Base-by-base conservation (phyloP, 495 filamentous ascomycete species). In the Pseudevernia furfuracea region DNA sequence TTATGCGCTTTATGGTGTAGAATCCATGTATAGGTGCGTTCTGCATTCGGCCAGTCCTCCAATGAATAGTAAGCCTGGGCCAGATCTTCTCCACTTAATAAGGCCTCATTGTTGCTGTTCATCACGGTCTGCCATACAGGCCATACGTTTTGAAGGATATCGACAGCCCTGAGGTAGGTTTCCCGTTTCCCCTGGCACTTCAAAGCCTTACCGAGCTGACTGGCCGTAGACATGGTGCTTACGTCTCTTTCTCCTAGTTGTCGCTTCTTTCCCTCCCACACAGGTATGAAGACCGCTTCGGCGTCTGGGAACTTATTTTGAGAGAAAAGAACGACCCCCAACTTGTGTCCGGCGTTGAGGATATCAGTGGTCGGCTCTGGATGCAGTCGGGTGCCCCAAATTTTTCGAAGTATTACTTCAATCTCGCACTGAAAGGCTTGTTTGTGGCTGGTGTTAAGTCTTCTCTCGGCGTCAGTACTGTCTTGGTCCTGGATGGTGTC, bases 211-310 rank as follows among this genome's bases (percentile, higher is more conserved):
- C 44, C 61, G 15, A 63, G 30, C 38, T 58, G 19, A 14, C 38
- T 58, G 38, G 52, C 61, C n/a, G 61, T 36, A 9, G 37, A 43
- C 53, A 63, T 57, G 30, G 52, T 57, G 1, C 10, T 10, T 0
- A 19, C 9, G 17, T 43, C 19, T 6, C 21, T 17, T 11, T 57
- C 49, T 19, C 30, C 23, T 17, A 34, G n/a, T 14, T 15, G 11
- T 14, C 14, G 7, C 23, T 48, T 63, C 30, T 19, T 63, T 19
- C 61, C 30, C 30, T 57, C 52, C 61, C 61, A 63, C n/a, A 58
- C 61, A 0, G 25, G 25, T n/a, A 36, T 15, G 23, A 63, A 11
- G 28, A 63, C 14, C 32, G 17, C 53, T 46, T 59, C 55, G 0
- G 62, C 62, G 10, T 58, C 43, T 15, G 30, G 11, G 37, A 46